Evolutionary conservation across 345 rosid species (phyloP), one percentile per base, ranked within the genome.

Genomic region (Cardamine resedifolia): DNA sequence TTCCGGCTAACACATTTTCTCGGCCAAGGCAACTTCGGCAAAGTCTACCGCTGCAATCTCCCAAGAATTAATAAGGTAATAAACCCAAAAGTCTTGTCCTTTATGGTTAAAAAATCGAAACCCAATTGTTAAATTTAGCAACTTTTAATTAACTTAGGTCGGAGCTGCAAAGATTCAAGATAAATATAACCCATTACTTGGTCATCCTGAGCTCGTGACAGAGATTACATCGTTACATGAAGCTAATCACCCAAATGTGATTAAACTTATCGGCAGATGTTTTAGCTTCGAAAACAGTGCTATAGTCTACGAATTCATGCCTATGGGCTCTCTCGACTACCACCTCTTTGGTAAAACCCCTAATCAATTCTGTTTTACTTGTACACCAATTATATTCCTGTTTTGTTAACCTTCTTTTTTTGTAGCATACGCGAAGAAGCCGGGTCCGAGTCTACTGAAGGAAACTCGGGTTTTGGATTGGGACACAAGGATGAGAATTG

Each of bases 151-250:
- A 15, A 19, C 31, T 43, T 64, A 90, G 95, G 83, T 73, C 7
- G 93, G 87, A 19, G 97, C 97, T 7, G 86, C 83, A 81, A 91
- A 89, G 86, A 86, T 83, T 78, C 89, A 86, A 7, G 80, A 81
- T 71, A 75, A 50, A 10, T 64, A 72, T 51, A 84, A 85, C 48
- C 33, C 64, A 31, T 85, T 36, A 10, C 6, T 78, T 31, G 88
- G 83, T 62, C 70, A 76, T 9, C 66, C 72, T 41, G 97, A 91
- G 72, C 85, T 89, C 66, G 64, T 81, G 19, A 86, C 88, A 44
- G 96, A 91, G 82, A 84, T 84, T 38, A 73, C 70, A 58, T 81
- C 82, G 69, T 80, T 91, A 39, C 78, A 84, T 72, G 67, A 45
- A 52, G 90, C 83, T 18, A 81, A 86, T 41, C 93, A 91, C 63